Conservation (phyloP, 306 rosid genomes). For the Cucumis melo region DNA sequence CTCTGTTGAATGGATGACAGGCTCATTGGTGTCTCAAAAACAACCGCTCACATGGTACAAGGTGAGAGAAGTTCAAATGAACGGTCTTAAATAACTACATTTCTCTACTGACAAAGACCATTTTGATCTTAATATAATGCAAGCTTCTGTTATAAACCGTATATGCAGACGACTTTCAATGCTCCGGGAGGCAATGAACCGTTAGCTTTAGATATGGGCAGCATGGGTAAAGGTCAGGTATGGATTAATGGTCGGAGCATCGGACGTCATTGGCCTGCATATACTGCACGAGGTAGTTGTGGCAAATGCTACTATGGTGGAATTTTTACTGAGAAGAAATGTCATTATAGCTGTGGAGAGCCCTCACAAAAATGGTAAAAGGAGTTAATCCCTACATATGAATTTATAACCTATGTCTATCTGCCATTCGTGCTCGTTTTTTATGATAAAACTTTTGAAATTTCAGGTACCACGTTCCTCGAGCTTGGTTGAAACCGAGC, state of each 20-base stretch:
- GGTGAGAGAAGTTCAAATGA: slow-evolving; percentile 25
- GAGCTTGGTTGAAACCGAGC: slow-evolving; percentile 59
- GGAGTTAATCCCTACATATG: background rate
- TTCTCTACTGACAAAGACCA: slow-evolving; percentile 4
- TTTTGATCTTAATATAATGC: background rate
- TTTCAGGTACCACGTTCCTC: slow-evolving; percentile 90
- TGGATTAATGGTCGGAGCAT: slow-evolving; percentile 90
- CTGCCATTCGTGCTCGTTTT: no score
- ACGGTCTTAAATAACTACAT: background rate
- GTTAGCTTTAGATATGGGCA: slow-evolving; percentile 77
- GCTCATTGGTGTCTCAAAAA: slow-evolving; percentile 42
- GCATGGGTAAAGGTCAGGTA: slow-evolving; percentile 91
- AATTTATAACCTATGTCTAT: background rate
- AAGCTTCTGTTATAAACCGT: background rate
- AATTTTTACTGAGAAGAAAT: slow-evolving; percentile 50
- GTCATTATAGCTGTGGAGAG: slow-evolving; percentile 51
- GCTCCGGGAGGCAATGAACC: slow-evolving; percentile 70
- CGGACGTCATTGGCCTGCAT: slow-evolving; percentile 89
- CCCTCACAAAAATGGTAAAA: slow-evolving; percentile 93
- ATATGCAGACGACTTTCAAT: slow-evolving; percentile 48
- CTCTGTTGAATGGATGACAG: slow-evolving; percentile 72
- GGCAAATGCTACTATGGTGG: slow-evolving; percentile 67
- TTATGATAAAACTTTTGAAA: background rate
- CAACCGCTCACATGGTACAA: slow-evolving; percentile 94
- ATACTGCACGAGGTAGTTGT: slow-evolving; percentile 51